Evolutionary conservation across 225 moss, liverwort and hornwort species (phyloP), one percentile per base, ranked within the genome.

Genomic region (Physcomitrellopsis africana): DNA sequence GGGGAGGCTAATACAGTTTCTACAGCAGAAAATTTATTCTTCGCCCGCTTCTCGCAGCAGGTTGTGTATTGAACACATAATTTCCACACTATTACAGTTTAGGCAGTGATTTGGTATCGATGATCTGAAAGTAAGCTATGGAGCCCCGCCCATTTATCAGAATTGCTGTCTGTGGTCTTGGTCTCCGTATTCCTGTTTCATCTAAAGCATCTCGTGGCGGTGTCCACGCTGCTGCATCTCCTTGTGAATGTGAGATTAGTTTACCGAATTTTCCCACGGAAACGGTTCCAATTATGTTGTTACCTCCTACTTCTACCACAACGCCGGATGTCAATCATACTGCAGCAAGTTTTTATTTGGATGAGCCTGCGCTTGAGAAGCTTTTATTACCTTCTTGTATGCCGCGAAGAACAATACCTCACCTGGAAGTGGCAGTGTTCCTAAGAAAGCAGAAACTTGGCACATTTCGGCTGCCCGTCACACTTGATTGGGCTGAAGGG

Each of bases 371-470:
- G 5, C 52, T 95, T 0, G 77, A 91, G 75, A 92, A 84, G 68
- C 75, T 95, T 3, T 75, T 95, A 9, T 72, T 87, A 5, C 79
- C 87, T 9, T 81, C 84, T 1, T 91, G 86, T 69, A 83, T 80
- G 63, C 73, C 73, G 23, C 73, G 76, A 1, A 56, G 77, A 41
- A 55, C 81, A 7, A 58, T 67, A n/a, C 84, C 91, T 8, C 87
- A 72, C 60, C 60, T 95, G 32, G 90, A 92, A 66, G 89, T 91
- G 14, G 87, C 85, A 49, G 94, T 95, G 20, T 85, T 83, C 41
- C 68, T 87, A n/a, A 89, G 94, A 3, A 81, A 91, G 23, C 92
- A 95, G 77, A 92, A 89, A 63, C 91, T 95, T 0, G 94, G 94
- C 1, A 81, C 86, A 18, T 87, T 92, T 68, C 84, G 72, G 13